Evolutionary conservation across 805 yeast species (phyloP), one percentile per base, ranked within the genome.

Genomic region (Starmera quercuum): DNA sequence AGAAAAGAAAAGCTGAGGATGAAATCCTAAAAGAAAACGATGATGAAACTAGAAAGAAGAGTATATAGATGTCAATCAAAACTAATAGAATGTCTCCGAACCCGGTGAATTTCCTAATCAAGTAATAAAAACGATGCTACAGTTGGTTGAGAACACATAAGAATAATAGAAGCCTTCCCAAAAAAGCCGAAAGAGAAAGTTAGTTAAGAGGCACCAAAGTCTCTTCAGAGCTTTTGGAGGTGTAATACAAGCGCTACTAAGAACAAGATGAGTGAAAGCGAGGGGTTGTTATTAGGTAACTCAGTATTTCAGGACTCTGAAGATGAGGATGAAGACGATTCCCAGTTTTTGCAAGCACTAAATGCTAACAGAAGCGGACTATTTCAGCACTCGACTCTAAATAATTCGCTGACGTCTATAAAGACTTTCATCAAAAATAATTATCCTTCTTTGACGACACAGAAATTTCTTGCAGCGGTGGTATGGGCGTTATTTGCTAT

Each of bases 1-100:
- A 10, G 30, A 56, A 54, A 32, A 46, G 58, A 34, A 41, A 51
- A 16, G 49, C 56, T 3, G 48, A 42, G 14, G 49, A 43, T 6
- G 36, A 22, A 2, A 20, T 53, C 6, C 48, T 37, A 17, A 36
- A 35, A 8, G 35, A 34, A n/a, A n/a, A 26, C 26, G 7, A 42
- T 31, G 30, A 38, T 34, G 40, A 46, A 29, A 20, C 31, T n/a
- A 38, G 49, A 37, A 41, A 41, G 35, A 34, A 26, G 5, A 32
- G 11, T n/a, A 9, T n/a, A 22, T 21, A 22, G 22, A n/a, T n/a
- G n/a, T n/a, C n/a, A n/a, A n/a, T n/a, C n/a, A n/a, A n/a, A n/a
- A n/a, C n/a, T n/a, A n/a, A n/a, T n/a, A n/a, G n/a, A n/a, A n/a
- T n/a, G n/a, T n/a, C n/a, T n/a, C n/a, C n/a, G n/a, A n/a, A n/a